Percentiles rank a stretch among this genome's conserved stretches.
phyloP scores from a whole-genome alignment of 305 asterid genomes.

The Ilex paraguariensis region DNA sequence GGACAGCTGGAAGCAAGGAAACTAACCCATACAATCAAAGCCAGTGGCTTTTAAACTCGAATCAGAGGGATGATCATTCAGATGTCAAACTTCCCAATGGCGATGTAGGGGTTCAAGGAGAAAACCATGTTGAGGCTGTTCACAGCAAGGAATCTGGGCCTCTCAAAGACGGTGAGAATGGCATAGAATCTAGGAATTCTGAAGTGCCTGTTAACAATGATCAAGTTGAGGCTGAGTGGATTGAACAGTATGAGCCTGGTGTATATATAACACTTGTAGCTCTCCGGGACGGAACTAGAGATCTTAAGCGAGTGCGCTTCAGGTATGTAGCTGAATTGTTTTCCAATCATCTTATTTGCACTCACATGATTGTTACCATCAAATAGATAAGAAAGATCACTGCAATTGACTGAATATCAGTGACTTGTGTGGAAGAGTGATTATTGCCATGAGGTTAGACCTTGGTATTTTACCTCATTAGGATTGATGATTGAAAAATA shows the following conservation, averaged over 20 bases:
- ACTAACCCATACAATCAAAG: conserved; percentile 33
- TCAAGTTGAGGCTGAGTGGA: conserved; percentile 92
- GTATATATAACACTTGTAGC: conserved; percentile 86
- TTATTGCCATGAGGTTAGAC: too few species aligned
- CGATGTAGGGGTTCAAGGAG: conserved; percentile 32
- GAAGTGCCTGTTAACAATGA: conserved; percentile 41
- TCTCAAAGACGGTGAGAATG: conserved; percentile 41
- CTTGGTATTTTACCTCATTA: too few species aligned
- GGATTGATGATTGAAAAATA: too few species aligned
- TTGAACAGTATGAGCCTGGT: conserved; percentile 88
- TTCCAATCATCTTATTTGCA: too few species aligned
- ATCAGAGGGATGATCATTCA: conserved; percentile 31
- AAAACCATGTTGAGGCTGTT: conserved; percentile 37
- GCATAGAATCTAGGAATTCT: conserved; percentile 42
- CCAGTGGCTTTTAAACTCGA: conserved; percentile 31
- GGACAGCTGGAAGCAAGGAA: conserved; percentile 27
- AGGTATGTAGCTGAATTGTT: neutral
- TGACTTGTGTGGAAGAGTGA: too few species aligned
- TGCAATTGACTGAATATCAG: too few species aligned
- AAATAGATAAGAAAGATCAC: too few species aligned
- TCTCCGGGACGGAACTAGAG: conserved; percentile 88
- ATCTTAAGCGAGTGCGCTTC: conserved; percentile 81
- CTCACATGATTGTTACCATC: too few species aligned
- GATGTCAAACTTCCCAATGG: conserved; percentile 48
- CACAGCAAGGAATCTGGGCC: conserved; percentile 37